Evolutionary conservation across 768 basidiomycete species (phyloP).

Genomic region (Hydnum rufescens): DNA sequence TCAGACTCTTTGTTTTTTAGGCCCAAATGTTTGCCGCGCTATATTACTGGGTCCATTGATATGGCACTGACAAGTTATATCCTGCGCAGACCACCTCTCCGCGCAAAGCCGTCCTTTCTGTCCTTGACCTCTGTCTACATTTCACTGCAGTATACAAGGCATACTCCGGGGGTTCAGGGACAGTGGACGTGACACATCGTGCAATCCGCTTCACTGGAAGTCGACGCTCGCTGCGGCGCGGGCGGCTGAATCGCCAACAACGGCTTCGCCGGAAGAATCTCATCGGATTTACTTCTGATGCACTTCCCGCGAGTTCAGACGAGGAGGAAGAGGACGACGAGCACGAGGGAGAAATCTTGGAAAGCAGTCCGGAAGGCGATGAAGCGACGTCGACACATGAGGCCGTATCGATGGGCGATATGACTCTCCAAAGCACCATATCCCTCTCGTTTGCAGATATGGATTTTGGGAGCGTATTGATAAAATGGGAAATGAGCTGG

Average conservation of each 20-base stretch:
- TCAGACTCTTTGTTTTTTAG: constrained; percentile 41
- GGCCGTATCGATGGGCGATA: not conserved
- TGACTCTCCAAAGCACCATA: not conserved
- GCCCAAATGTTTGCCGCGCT: constrained; percentile 29
- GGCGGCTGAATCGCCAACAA: not conserved
- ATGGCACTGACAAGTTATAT: too few relatives aligned
- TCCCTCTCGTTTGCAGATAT: constrained; percentile 1
- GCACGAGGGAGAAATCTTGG: not conserved
- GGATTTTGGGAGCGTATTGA: not conserved
- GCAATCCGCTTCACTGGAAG: not conserved
- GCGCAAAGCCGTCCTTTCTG: constrained; percentile 42
- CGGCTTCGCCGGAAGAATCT: not conserved
- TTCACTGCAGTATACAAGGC: constrained; percentile 35
- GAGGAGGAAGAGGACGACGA: not conserved
- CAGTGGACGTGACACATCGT: not conserved
- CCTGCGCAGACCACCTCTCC: constrained; percentile 44
- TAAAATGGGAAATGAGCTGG: constrained; percentile 5
- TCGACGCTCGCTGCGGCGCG: not conserved
- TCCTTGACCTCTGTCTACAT: constrained; percentile 54
- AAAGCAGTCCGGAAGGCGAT: not conserved
- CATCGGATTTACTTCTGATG: not conserved
- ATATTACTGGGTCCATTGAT: too few relatives aligned
- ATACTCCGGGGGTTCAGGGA: not conserved
- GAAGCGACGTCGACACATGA: not conserved
- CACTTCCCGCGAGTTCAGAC: not conserved